Evolutionary conservation across 768 basidiomycete species (phyloP), one percentile per base, ranked within the genome.

Genomic region (Trichaptum fuscoviolaceum): DNA sequence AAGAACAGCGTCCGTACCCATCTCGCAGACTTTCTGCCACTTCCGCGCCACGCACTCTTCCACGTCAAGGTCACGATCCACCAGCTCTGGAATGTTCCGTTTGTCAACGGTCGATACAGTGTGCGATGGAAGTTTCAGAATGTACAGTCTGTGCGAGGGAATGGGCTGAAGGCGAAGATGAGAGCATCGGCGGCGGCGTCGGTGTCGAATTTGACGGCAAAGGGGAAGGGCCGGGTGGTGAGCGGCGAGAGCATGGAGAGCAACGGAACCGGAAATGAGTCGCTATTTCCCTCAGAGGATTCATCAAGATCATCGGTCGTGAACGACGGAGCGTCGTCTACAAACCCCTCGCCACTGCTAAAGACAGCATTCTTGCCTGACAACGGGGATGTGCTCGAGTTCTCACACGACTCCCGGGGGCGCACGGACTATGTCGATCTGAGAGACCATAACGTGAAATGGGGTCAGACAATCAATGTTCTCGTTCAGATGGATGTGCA

Each of bases 71-170:
- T 92, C 57, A 78, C 79, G 23, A 80, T 92, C 52, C 88, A 91
- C 76, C 84, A 91, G 69, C 82, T 93, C 24, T 81, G 84, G 23
- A 88, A 85, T 69, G 87, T 93, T 0, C 91, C 91, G 0, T 84
- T 91, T 66, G 84, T 91, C 35, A 77, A 79, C 57, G 91, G 91
- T 68, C 83, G 90, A 71, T 91, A 92, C 72, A 85, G 80, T 23
- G 83, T 88, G 6, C 79, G 82, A 24, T 92, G 91, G 90, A 88
- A 85, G 75, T 84, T 92, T 76, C 89, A 86, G 79, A 82, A 86
- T 69, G 82, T 80, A 35, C 77, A 77, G 42, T 75, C 81, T 2
- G 74, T 76, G 17, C 35, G 52, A n/a, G 68, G 77, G 23, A 82
- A 72, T 70, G 82, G 84, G 2, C 70, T 86, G 35, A 71, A 83